Conservation (phyloP, 164 flowering plant genomes). For the Echeveria elegans region DNA sequence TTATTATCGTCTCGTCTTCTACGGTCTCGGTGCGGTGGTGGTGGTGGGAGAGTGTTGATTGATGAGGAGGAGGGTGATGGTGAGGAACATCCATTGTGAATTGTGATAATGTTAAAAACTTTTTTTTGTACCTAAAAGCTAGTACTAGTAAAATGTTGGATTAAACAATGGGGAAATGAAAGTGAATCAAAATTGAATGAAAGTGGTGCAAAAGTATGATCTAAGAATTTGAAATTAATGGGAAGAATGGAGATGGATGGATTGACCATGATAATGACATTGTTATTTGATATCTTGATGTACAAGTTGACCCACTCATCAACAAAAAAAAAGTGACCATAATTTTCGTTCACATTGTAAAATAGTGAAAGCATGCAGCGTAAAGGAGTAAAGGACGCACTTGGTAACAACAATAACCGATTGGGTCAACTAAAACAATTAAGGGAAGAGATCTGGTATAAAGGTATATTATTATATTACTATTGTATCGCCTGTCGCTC, state of each 20-base stretch:
- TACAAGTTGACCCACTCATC: not conserved
- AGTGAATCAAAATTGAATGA: too few species aligned
- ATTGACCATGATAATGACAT: not conserved
- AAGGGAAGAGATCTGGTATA: too few species aligned
- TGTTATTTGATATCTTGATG: not conserved
- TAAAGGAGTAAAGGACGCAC: too few species aligned
- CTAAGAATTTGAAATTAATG: conserved; percentile 1
- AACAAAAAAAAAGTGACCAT: too few species aligned
- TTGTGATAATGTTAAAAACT: not conserved
- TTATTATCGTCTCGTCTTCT: conserved; percentile 18
- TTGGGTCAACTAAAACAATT: too few species aligned
- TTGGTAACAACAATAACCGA: too few species aligned
- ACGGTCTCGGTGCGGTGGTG: conserved; percentile 14
- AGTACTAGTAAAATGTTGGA: not conserved
- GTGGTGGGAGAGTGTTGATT: not conserved
- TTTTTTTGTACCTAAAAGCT: not conserved
- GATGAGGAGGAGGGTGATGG: not conserved
- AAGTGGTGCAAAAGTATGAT: not conserved
- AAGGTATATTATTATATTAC: too few species aligned
- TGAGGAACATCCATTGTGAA: conserved; percentile 27
- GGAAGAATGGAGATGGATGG: not conserved
- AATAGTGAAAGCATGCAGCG: too few species aligned
- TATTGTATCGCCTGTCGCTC: too few species aligned
- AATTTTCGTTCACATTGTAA: too few species aligned
- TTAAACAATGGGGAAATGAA: not conserved